Conservation (phyloP, 495 filamentous ascomycete genomes). For the Wilcoxina mikolae region DNA sequence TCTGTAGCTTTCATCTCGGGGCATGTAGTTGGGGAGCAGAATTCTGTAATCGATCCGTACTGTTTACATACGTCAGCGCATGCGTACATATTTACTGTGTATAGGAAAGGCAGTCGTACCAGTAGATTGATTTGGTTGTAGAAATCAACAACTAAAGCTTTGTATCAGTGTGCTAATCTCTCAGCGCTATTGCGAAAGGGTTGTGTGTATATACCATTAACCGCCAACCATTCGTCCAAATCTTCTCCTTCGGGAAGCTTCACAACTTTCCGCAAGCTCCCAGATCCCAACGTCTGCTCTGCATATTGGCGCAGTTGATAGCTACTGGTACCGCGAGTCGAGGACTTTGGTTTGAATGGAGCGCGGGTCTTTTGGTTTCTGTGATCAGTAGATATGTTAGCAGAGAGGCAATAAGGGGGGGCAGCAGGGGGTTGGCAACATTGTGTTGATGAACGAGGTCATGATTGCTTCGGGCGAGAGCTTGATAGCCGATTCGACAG, state of each 20-base stretch:
- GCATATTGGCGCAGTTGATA: slow-evolving; percentile 97
- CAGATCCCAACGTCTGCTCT: slow-evolving; percentile 88
- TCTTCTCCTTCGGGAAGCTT: slow-evolving; percentile 95
- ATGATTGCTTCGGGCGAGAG: no score
- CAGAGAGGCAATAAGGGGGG: background rate
- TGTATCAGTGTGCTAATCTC: background rate
- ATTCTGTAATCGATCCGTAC: slow-evolving; percentile 96
- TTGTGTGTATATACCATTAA: slow-evolving; percentile 55
- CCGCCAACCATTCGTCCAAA: slow-evolving; percentile 91
- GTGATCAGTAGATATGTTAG: slow-evolving; percentile 2
- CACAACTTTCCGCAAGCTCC: slow-evolving; percentile 88
- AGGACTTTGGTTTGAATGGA: slow-evolving; percentile 80
- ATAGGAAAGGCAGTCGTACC: background rate
- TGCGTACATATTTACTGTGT: background rate
- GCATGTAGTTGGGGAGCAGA: slow-evolving; percentile 91
- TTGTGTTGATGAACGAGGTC: slow-evolving; percentile 40
- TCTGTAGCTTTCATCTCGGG: slow-evolving; percentile 99
- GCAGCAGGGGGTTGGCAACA: slow-evolving; percentile 17
- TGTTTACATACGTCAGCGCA: background rate
- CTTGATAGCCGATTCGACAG: no score
- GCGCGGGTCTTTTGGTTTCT: slow-evolving; percentile 82
- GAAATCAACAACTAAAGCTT: slow-evolving; percentile 76
- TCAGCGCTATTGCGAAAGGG: slow-evolving; percentile 3
- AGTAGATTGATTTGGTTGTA: slow-evolving; percentile 99
- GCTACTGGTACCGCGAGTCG: slow-evolving; percentile 73